Base-by-base conservation (phyloP, 768 basidiomycete genomes). In the Dacryopinax spathularia region DNA sequence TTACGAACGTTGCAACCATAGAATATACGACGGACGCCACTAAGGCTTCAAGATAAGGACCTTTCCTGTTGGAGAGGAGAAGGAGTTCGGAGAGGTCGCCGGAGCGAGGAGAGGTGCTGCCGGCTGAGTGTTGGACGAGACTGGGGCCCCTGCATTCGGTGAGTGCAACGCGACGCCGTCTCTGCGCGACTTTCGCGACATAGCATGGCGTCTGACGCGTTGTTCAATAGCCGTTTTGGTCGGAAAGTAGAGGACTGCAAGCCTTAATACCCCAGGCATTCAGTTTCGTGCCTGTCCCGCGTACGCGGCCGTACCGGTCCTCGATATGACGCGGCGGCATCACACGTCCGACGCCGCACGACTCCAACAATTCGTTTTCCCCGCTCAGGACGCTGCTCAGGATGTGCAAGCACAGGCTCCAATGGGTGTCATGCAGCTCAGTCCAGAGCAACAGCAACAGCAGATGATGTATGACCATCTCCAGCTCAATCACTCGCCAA, bases 81-180 rank as follows among this genome's bases (percentile, higher is more conserved):
- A 56, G 48, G 48, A 56, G 48, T 15, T 29, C 48, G 48, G 48
- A 56, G 48, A 56, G 48, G 48, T 29, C 31, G 48, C 48, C 48
- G 48, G 48, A 29, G 48, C n/a, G 31, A 56, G 48, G 48, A 22
- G 48, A 22, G 48, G 31, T 29, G 48, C 31, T 56, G 48, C 48
- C 25, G 48, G 20, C 31, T 29, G 48, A 56, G 25, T 13, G 48
- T 29, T 22, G 48, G 48, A 56, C 48, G 29, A 56, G 48, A 27
- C 48, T 56, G 16, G 15, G 18, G 25, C 48, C 48, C 15, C 48
- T 9, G 48, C 48, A 56, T 56, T 29, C 48, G 48, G 48, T 41
- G 39, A 41, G 29, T 29, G 31, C 29, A 22, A 56, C 48, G 48
- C n/a, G n/a, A n/a, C n/a, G n/a, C n/a, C n/a, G n/a, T n/a, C n/a